Base-by-base conservation (phyloP, 805 yeast genomes). In the Wickerhamiella sergipiensis region DNA sequence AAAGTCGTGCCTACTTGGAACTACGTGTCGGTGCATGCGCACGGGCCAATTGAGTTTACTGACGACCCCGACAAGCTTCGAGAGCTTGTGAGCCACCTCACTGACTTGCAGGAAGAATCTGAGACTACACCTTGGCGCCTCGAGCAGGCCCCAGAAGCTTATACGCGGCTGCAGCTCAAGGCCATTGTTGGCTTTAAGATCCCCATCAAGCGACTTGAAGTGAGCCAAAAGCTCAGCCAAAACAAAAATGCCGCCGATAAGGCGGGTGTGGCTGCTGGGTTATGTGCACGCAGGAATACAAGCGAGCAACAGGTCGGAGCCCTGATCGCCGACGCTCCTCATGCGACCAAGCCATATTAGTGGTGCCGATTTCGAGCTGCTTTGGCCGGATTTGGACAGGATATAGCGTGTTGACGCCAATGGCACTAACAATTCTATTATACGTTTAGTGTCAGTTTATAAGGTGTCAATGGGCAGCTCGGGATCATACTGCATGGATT, bases 401-500 rank as follows among this genome's bases (percentile, higher is more conserved):
- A n/a, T n/a, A n/a, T n/a, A n/a, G n/a, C n/a, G n/a, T n/a, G n/a
- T n/a, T n/a, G n/a, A n/a, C n/a, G n/a, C n/a, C n/a, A n/a, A n/a
- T n/a, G n/a, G n/a, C n/a, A n/a, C n/a, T n/a, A n/a, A n/a, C n/a
- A n/a, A n/a, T n/a, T n/a, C n/a, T n/a, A n/a, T n/a, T n/a, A n/a
- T n/a, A n/a, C n/a, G n/a, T n/a, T n/a, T 9, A 29, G 12, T 29
- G 15, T 29, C 12, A 29, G 40, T 19, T 47, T 59, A 62, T 8
- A 62, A 54, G n/a, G 64, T 61, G 45, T 62, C 66, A 23, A 59
- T 53, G 45, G 61, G 62, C 44, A 61, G 52, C 53, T 66, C 68
- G 42, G 58, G 57, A 44, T 66, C 71, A n/a, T 74, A 68, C 60
- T 75, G 83, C 85, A 87, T 85, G 67, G 83, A 85, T 52, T 77